Evolutionary conservation across 2,329 filamentous ascomycete genomes (phyloP).

Genomic region (Microdochium trichocladiopsis): DNA sequence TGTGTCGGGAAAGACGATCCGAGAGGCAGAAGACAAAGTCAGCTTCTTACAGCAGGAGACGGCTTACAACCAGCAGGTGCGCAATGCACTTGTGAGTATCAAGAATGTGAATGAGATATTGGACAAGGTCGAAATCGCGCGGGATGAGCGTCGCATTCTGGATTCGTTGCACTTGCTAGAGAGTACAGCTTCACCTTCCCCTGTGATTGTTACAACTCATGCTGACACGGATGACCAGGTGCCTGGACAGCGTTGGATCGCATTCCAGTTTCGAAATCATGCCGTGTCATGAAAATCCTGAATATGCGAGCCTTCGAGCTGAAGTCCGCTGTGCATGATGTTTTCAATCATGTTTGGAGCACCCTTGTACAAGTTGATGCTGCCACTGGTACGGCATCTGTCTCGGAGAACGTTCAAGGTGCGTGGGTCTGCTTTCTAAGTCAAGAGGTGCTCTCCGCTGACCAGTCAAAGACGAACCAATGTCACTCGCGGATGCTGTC

Average conservation of each 20-base stretch:
- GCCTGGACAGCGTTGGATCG: constrained; percentile 50
- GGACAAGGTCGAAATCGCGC: constrained; percentile 51
- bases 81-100: constrained; percentile 41
- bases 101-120: constrained; percentile 54
- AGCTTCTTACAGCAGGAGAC: constrained; percentile 51
- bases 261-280: constrained; percentile 54
- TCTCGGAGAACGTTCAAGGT: constrained; percentile 48
- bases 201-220: background rate
- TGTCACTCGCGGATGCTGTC: constrained; percentile 46
- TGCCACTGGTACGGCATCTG: constrained; percentile 43
- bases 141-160: constrained; percentile 45
- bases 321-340: constrained; percentile 57
- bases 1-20: constrained; percentile 42
- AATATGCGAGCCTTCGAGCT: constrained; percentile 59
- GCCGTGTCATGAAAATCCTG: constrained; percentile 58
- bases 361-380: constrained; percentile 57
- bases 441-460: background rate
- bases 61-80: constrained; percentile 51
- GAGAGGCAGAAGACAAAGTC: constrained; percentile 45
- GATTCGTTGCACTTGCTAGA: constrained; percentile 52
- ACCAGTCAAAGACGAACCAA: constrained; percentile 36
- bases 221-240: constrained; percentile 28
- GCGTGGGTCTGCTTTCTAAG: constrained; percentile 7
- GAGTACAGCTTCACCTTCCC: constrained; percentile 28
- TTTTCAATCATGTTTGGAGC: constrained; percentile 65